Evolutionary conservation across 306 rosid species (phyloP), one percentile per base, ranked within the genome.

Genomic region (Hylodesmum podocarpum): DNA sequence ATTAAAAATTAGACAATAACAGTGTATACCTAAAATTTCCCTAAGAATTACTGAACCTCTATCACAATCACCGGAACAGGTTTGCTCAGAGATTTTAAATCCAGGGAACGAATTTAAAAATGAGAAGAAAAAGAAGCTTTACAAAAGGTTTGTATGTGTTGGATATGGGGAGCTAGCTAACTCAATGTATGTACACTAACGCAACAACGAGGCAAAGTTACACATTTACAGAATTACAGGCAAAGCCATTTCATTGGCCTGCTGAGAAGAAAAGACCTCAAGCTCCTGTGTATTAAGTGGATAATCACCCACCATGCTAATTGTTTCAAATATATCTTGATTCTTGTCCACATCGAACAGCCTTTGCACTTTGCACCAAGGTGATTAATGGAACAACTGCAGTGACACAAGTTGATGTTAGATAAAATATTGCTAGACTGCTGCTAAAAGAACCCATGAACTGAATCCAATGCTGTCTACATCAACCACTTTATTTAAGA

Each of bases 321-420:
- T 14, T 66, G 13, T 40, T 67, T 73, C 63, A 64, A 66, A 62
- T 57, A 33, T 33, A 29, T 34, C 27, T 43, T 36, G 75, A 55
- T 50, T 55, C 82, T 58, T 73, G 63, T 73, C 58, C 79, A 49
- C 59, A 57, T 63, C 64, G 11, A 73, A 59, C 51, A 29, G 59
- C 67, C 57, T 44, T 54, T 65, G 78, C 36, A 75, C 47, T 14
- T 44, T 67, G 79, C 31, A 78, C 41, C 1, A 62, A 41, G 61
- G 63, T 70, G 55, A 14, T 22, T 34, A 47, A 21, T 66, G 80
- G 66, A 79, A 70, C 67, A 70, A 28, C 87, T 84, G 80, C 80
- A 80, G 10, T 28, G 31, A 84, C 75, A 84, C 4, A 72, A 75
- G 72, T 39, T 27, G 61, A 1, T 58, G 57, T 83, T 18, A 83